Percentiles rank a stretch among this genome's conserved stretches.
Evolutionary conservation across 2,329 filamentous ascomycete genomes (phyloP).

Genomic region (Cercospora zeae-maydis): DNA sequence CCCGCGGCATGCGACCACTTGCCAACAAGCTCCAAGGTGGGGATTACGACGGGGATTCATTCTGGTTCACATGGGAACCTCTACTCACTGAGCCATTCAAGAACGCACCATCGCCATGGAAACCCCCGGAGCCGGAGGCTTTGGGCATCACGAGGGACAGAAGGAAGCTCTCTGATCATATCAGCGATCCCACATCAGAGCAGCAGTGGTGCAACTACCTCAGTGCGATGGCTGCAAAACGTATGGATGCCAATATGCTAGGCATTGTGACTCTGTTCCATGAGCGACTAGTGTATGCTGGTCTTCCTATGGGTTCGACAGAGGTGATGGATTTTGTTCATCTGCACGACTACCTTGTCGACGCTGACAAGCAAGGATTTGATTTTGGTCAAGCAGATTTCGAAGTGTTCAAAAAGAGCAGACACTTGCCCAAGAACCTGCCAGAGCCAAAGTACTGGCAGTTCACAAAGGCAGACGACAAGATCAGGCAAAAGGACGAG

Average conservation of each 20-base stretch:
- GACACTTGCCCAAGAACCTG: conserved; percentile 48
- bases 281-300: conserved; percentile 57
- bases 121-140: conserved; percentile 32
- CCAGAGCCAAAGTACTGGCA: conserved; percentile 31
- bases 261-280: conserved; percentile 64
- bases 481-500: conserved; percentile 26
- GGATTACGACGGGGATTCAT: conserved; percentile 74
- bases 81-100: conserved; percentile 62
- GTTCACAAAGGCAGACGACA: conserved; percentile 28
- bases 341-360: conserved; percentile 47
- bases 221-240: conserved; percentile 9
- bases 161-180: conserved; percentile 48
- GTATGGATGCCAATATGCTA: conserved; percentile 57
- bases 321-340: conserved; percentile 31
- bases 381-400: conserved; percentile 48
- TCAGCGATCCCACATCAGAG: conserved; percentile 47
- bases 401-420: conserved; percentile 51
- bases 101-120: conserved; percentile 55
- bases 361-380: conserved; percentile 47
- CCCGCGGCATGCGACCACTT: conserved; percentile 58
- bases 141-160: conserved; percentile 53
- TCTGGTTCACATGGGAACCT: conserved; percentile 73
- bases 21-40: conserved; percentile 72
- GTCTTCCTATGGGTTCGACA: conserved; percentile 21
- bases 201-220: conserved; percentile 35